These are phyloP conservation scores for Solanum hybrid DNA, from an alignment of 305 asterid species.

Conservation along the genomic window DNA sequence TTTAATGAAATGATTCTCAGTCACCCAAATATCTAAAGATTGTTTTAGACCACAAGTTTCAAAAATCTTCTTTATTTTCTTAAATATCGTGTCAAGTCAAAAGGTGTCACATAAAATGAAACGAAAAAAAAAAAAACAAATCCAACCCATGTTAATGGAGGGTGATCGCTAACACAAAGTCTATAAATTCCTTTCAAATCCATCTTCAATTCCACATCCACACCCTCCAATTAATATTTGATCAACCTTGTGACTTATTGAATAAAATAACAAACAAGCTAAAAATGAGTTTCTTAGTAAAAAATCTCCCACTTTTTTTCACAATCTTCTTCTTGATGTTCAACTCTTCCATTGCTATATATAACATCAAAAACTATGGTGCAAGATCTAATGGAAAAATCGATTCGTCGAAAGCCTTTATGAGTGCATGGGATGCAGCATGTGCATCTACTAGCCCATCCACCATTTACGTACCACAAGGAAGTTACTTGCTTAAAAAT, in stretches of 20 bases:
- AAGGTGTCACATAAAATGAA: no score
- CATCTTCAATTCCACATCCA: background rate
- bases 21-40: background rate
- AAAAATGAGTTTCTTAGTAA: background rate
- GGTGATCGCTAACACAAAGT: background rate
- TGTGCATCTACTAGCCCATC: slow-evolving; percentile 3
- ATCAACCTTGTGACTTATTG: background rate
- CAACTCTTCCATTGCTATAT: background rate
- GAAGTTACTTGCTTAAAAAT: background rate
- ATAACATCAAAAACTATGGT: slow-evolving; percentile 9
- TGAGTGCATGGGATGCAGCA: slow-evolving; percentile 12
- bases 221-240: background rate
- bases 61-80: no score
- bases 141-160: background rate
- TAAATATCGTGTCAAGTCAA: no score
- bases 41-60: background rate
- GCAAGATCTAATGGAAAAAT: background rate
- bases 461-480: background rate
- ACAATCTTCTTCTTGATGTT: background rate
- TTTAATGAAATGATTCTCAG: no score
- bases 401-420: slow-evolving; percentile 10
- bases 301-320: background rate
- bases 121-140: no score
- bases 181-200: background rate
- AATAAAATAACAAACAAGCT: background rate